Base-by-base conservation (phyloP, 441 rosid genomes). In the Mallotus repandus region DNA sequence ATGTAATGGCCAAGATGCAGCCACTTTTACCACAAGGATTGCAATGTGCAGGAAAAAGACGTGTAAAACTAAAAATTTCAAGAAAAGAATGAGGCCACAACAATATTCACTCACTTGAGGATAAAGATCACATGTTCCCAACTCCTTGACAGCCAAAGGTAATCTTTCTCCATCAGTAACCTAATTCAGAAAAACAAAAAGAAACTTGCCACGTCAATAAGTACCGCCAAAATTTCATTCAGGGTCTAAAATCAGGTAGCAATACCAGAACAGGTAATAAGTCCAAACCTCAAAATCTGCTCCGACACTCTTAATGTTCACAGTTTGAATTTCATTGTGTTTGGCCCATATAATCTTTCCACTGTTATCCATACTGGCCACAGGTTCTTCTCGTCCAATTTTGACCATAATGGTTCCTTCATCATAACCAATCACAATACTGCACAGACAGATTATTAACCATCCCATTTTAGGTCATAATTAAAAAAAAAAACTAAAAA, bases 261-360 rank as follows among this genome's bases (percentile, higher is more conserved):
- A 69, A 66, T 41, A 54, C 45, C 73, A 46, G 49, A 48, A 53
- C 55, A 9, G 2, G 48, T 72, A 62, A 19, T 29, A 29, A 57
- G 62, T 75, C 41, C 83, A 67, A 54, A 92, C 98, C 99, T 92
- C 99, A 78, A 81, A 89, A 89, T 96, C 97, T 79, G 96, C 89
- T 67, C 96, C 98, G 57, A 93, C 89, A 74, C 88, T 93, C 93
- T 92, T 93, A 84, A 96, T 93, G 81, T 96, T 96, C 75, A 96
- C 97, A 63, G 99, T 93, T 79, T 93, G 99, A 78, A 96, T 90
- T 84, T 96, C 99, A 85, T 96, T 96, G 82, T 96, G 99, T 81
- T 91, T 96, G 32, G 99, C 98, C 99, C 99, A 96, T 78, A 96
- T 93, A 79, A 96, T 90, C 82, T 92, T 96, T 74, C 99, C 99